These are phyloP conservation scores for Thelonectria blattea DNA, from an alignment of 2,329 filamentous ascomycete species.

Conservation along the genomic window DNA sequence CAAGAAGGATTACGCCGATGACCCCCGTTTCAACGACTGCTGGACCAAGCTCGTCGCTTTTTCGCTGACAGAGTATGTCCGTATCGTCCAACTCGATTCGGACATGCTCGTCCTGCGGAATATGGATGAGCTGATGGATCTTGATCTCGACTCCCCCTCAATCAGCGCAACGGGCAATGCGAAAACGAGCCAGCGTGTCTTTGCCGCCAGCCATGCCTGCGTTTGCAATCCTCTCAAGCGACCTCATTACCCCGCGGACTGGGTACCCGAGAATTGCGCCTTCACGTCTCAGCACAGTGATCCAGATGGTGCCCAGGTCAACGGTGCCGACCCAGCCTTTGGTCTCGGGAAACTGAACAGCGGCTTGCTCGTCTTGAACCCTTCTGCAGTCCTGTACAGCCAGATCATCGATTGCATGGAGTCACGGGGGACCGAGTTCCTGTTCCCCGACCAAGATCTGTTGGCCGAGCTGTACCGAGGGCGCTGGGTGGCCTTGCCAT, in stretches of 20 bases:
- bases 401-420: slow-evolving; percentile 60
- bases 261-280: slow-evolving; percentile 64
- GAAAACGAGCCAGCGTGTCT: slow-evolving; percentile 62
- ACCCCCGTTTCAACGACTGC: slow-evolving; percentile 87
- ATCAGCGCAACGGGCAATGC: slow-evolving; percentile 32
- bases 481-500: slow-evolving; percentile 64
- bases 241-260: slow-evolving; percentile 77
- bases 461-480: slow-evolving; percentile 61
- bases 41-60: slow-evolving; percentile 89
- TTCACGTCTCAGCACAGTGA: slow-evolving; percentile 60
- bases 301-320: slow-evolving; percentile 54
- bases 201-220: slow-evolving; percentile 84
- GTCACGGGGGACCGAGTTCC: slow-evolving; percentile 52
- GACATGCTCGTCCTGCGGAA: slow-evolving; percentile 86
- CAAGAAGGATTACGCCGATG: slow-evolving; percentile 72
- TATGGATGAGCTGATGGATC: slow-evolving; percentile 93
- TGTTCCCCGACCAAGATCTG: slow-evolving; percentile 66
- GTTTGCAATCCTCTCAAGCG: slow-evolving; percentile 84
- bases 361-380: slow-evolving; percentile 63
- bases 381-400: slow-evolving; percentile 53
- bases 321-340: slow-evolving; percentile 50
- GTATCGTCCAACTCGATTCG: slow-evolving; percentile 83
- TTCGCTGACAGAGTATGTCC: slow-evolving; percentile 74
- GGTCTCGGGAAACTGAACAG: slow-evolving; percentile 56
- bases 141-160: slow-evolving; percentile 66